phyloP scores from a whole-genome alignment of 164 flowering plant genomes.

The Macadamia tetraphylla region DNA sequence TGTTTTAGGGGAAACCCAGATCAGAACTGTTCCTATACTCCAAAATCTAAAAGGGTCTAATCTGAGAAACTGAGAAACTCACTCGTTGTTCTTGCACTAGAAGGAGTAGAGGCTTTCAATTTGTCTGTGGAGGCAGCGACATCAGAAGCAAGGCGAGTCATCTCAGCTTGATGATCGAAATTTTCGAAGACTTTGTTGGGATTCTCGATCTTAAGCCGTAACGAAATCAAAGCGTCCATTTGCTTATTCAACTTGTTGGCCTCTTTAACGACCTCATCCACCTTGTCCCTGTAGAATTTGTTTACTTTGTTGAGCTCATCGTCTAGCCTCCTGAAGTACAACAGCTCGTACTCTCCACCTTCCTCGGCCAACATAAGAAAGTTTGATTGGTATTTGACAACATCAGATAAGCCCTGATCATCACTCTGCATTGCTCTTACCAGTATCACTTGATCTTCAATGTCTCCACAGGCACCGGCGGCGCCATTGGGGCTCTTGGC shows the following conservation, averaged over 20 bases:
- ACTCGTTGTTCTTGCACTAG: conserved; percentile 20
- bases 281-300: conserved; percentile 47
- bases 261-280: conserved; percentile 44
- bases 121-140: conserved; percentile 14
- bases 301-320: conserved; percentile 67
- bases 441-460: conserved; percentile 21
- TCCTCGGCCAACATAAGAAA: conserved; percentile 44
- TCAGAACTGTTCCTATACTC: too few species aligned
- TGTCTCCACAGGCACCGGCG: not conserved
- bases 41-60: too few species aligned
- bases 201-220: not conserved
- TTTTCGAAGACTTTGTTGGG: not conserved
- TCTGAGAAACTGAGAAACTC: conserved; percentile 8
- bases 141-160: not conserved
- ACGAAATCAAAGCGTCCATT: conserved; percentile 46
- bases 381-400: conserved; percentile 29
- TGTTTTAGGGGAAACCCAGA: too few species aligned
- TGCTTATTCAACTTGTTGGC: conserved; percentile 58
- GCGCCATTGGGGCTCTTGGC: not conserved
- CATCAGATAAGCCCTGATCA: not conserved
- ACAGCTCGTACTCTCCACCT: conserved; percentile 54
- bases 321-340: conserved; percentile 58
- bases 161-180: not conserved
- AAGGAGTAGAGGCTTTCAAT: conserved; percentile 24
- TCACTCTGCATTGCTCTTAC: conserved; percentile 3